These are phyloP conservation scores for Clonostachys sp. DNA, from an alignment of 2,329 filamentous ascomycete genomes.

Conservation along the genomic window DNA sequence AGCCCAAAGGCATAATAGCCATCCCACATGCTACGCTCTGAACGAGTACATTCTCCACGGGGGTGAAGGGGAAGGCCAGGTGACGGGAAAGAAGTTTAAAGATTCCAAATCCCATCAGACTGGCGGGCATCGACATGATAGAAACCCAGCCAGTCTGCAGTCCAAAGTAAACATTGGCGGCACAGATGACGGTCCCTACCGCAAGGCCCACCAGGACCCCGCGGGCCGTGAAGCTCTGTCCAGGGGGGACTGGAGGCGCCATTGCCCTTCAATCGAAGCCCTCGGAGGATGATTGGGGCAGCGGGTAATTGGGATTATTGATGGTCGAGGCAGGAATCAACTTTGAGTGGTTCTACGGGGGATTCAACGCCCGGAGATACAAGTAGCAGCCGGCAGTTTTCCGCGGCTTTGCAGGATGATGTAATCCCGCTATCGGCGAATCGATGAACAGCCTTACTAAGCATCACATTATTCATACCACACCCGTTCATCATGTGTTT, in stretches of 20 bases:
- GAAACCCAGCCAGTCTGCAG: constrained; percentile 72
- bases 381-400: no score
- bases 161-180: constrained; percentile 99
- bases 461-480: no score
- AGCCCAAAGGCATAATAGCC: constrained; percentile 93
- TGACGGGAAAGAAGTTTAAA: constrained; percentile 76
- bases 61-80: constrained; percentile 77
- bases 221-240: constrained; percentile 77
- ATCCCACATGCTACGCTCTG: constrained; percentile 95
- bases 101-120: constrained; percentile 88
- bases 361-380: background rate
- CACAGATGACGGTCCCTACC: constrained; percentile 88
- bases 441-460: background rate
- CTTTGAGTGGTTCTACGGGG: background rate
- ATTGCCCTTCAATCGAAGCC: background rate
- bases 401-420: no score
- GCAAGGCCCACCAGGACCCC: constrained; percentile 74
- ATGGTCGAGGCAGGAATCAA: background rate
- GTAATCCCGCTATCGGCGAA: background rate
- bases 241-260: constrained; percentile 19
- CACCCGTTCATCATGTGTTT: no score
- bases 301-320: background rate
- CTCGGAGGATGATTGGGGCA: background rate
- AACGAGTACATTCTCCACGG: constrained; percentile 93
- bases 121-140: constrained; percentile 96